phyloP scores from a whole-genome alignment of 139 green algal genomes.

The Parachlorella kessleri region DNA sequence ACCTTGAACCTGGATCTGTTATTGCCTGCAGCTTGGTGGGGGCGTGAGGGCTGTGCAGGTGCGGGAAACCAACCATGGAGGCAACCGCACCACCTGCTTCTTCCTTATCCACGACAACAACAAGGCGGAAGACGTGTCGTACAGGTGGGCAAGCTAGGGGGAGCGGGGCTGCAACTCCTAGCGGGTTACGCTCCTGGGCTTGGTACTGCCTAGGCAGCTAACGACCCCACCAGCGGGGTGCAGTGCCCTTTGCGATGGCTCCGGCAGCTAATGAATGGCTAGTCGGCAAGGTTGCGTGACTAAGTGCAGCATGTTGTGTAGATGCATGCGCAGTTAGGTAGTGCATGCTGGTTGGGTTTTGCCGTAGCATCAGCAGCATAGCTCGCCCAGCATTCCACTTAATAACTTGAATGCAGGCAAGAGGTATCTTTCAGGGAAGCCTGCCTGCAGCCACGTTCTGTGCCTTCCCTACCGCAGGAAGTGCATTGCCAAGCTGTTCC shows the following conservation, averaged over 20 bases:
- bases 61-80: conserved; percentile 22
- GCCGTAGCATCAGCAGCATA: background rate
- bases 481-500: conserved; percentile 63
- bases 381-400: background rate
- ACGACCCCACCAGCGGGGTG: too few species aligned
- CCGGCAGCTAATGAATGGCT: too few species aligned
- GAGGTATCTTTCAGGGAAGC: too few species aligned
- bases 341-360: background rate
- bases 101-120: conserved; percentile 63
- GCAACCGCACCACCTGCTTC: conserved; percentile 49
- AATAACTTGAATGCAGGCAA: too few species aligned
- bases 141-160: too few species aligned
- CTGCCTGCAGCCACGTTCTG: background rate
- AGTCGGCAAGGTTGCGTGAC: background rate
- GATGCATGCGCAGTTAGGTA: background rate
- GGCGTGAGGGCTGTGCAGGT: conserved; percentile 61
- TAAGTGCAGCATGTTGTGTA: background rate
- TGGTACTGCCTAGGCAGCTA: too few species aligned
- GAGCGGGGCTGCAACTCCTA: too few species aligned
- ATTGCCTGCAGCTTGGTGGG: conserved; percentile 38
- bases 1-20: too few species aligned
- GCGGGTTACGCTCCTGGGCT: too few species aligned
- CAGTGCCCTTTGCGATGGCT: too few species aligned
- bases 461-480: conserved; percentile 42
- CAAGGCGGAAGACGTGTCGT: conserved; percentile 75